Conservation (phyloP, 2,329 filamentous ascomycete species). For the Cladophialophora bantiana region DNA sequence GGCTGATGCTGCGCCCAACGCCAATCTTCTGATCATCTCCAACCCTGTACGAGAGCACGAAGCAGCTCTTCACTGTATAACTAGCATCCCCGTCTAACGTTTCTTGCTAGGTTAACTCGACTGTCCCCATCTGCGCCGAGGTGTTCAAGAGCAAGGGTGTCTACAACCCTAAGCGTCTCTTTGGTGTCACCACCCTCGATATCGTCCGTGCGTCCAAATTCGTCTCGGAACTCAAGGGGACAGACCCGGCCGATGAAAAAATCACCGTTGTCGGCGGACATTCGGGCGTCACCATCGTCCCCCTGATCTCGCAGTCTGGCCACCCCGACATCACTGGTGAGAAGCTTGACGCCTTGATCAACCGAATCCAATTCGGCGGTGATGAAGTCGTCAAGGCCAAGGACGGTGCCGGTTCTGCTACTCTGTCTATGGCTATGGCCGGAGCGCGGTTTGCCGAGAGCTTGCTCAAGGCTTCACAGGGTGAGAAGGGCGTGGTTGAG, state of each 20-base stretch:
- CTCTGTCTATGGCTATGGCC: conserved; percentile 98
- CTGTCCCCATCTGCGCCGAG: conserved; percentile 96
- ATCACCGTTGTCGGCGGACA: conserved; percentile 97
- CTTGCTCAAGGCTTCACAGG: conserved; percentile 88
- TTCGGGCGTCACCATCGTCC: conserved; percentile 97
- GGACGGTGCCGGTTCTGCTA: conserved; percentile 95
- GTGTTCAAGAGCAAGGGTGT: conserved; percentile 94
- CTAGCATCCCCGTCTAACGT: background rate
- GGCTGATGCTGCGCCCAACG: conserved; percentile 85
- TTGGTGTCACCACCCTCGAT: conserved; percentile 99
- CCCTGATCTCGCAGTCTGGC: conserved; percentile 92
- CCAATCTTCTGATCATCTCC: conserved; percentile 96
- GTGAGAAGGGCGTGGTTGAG: conserved; percentile 94
- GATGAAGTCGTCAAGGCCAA: conserved; percentile 99
- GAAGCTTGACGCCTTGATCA: conserved; percentile 76
- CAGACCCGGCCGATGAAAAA: conserved; percentile 89
- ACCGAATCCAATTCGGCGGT: conserved; percentile 97
- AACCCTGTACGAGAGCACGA: conserved; percentile 73
- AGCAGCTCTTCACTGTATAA: conserved; percentile 17
- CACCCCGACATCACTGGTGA: conserved; percentile 83
- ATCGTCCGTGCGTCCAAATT: conserved; percentile 97
- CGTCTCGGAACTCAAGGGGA: conserved; percentile 91
- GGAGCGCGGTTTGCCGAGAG: conserved; percentile 86
- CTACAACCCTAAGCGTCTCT: conserved; percentile 99
- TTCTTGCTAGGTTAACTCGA: conserved; percentile 80